Base-by-base conservation (phyloP, 306 rosid genomes). In the Trifolium pratense region DNA sequence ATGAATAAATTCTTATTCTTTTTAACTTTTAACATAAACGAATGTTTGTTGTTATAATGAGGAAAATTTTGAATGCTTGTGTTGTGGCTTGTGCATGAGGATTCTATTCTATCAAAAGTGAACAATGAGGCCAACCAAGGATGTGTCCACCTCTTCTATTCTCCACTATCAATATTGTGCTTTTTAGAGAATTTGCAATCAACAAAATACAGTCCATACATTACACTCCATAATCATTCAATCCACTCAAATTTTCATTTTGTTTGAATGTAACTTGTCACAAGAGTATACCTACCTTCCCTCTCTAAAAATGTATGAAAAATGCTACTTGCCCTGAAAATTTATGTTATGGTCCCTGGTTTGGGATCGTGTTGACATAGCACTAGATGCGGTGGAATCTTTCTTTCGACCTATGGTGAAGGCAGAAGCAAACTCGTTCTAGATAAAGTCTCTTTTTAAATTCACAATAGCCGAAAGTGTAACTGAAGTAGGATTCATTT, bases 1-100 rank as follows among this genome's bases (percentile, higher is more conserved):
- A 63, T 68, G 79, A 79, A 74, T 62, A 62, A 16, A 62, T 66
- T 40, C 70, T 13, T 66, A 62, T 66, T 40, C 70, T 13, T 66
- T 29, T 42, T 42, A 66, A 55, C 79, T 73, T 73, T 66, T 59
- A 14, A 51, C 79, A 60, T 26, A 56, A 62, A 45, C 16, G 21
- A 55, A 49, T 52, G 60, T 56, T 8, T 66, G n/a, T 32, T 40
- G 55, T 29, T 36, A 40, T 51, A 23, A 72, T 71, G 59, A 6
- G 15, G 23, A 64, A 73, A 51, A 15, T 5, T 61, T 36, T 10
- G 46, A 73, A 37, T 37, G 53, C 61, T 78, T 52, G 65, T 34
- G n/a, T 45, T 63, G 51, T 68, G 52, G 46, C 29, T 66, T 67
- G 15, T 60, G 36, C 61, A 1, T n/a, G 12, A 39, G 48, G 65